These are phyloP conservation scores for Selaginella tamariscina DNA, from an alignment of 75 land plant species.

Conservation along the genomic window DNA sequence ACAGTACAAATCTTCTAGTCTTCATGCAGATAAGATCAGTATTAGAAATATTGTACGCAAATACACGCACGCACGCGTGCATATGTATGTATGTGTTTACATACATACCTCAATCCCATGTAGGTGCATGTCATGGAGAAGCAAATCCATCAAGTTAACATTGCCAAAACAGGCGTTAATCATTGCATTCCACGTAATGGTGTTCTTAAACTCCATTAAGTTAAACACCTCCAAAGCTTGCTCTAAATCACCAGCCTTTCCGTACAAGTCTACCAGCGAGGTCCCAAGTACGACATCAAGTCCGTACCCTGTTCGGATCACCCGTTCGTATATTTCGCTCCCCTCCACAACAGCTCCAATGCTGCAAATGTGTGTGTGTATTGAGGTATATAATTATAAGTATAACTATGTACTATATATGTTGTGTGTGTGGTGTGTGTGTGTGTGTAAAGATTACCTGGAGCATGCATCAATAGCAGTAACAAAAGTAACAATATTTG, in stretches of 20 bases:
- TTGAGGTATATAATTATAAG: no score
- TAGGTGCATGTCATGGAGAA: not conserved
- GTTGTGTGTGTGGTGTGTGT: no score
- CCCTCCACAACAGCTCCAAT: not conserved
- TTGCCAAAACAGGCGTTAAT: not conserved
- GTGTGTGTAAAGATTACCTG: no score
- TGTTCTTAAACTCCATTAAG: not conserved
- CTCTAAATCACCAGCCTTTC: not conserved
- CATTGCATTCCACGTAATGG: not conserved
- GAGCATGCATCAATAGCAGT: not conserved
- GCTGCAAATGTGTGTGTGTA: no score
- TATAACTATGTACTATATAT: no score
- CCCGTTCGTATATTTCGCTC: not conserved
- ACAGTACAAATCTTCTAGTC: no score
- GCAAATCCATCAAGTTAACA: not conserved
- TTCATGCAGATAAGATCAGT: no score
- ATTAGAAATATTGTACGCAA: no score
- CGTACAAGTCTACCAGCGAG: not conserved
- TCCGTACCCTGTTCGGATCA: not conserved
- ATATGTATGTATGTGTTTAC: no score
- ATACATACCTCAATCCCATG: no score
- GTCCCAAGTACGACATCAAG: not conserved
- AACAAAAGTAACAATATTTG: not conserved
- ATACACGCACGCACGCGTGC: no score
- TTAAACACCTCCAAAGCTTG: not conserved